Conservation (phyloP, 352 stramenopile species). For the Aphanomyces euteiches region DNA sequence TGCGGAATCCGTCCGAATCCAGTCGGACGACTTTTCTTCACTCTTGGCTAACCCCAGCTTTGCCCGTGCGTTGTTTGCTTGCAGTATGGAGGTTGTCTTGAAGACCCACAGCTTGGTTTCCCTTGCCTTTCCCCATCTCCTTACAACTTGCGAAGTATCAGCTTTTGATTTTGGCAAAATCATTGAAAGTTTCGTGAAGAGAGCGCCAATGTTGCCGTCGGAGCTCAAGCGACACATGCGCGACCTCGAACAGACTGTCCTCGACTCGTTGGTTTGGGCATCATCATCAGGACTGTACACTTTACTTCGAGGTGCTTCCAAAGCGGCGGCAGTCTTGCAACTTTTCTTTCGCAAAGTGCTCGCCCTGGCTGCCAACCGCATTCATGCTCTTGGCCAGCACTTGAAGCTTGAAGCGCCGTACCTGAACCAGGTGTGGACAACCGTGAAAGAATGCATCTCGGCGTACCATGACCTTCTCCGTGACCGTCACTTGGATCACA, state of each 20-base stretch:
- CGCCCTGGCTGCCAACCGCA: constrained; percentile 71
- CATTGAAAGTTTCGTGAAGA: constrained; percentile 85
- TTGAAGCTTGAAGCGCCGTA: constrained; percentile 68
- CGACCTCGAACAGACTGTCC: constrained; percentile 77
- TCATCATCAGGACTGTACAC: constrained; percentile 67
- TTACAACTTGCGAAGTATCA: constrained; percentile 69
- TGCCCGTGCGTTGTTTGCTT: constrained; percentile 71
- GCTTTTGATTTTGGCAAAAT: constrained; percentile 85
- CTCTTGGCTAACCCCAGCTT: constrained; percentile 81
- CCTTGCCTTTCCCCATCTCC: constrained; percentile 75
- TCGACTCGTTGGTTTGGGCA: constrained; percentile 72
- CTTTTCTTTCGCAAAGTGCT: constrained; percentile 85
- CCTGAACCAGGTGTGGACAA: constrained; percentile 84
- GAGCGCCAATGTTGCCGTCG: constrained; percentile 61
- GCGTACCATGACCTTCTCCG: constrained; percentile 36
- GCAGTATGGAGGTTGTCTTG: constrained; percentile 75
- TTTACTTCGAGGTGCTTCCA: constrained; percentile 36
- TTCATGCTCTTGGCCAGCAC: constrained; percentile 64
- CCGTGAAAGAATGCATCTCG: constrained; percentile 76
- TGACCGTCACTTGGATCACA: constrained; percentile 75
- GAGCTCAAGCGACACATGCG: constrained; percentile 82
- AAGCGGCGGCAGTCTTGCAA: constrained; percentile 39
- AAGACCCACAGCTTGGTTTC: constrained; percentile 84
- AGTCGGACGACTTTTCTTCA: constrained; percentile 68
- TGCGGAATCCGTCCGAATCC: constrained; percentile 64